Conservation (phyloP, 2,329 filamentous ascomycete genomes). For the Ophiostoma triangulosporum region DNA sequence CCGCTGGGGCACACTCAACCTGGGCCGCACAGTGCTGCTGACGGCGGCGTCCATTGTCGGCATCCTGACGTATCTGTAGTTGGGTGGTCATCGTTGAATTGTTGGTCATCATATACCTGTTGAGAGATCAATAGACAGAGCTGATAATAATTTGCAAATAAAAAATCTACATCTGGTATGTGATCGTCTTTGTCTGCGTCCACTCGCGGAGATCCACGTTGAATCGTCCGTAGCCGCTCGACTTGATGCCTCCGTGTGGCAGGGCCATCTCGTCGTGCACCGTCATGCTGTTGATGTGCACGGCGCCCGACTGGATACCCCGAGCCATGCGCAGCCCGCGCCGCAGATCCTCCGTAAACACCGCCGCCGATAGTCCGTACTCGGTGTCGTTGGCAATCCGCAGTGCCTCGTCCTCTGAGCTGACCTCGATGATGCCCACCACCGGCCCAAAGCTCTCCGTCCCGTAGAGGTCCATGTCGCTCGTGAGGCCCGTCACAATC, state of each 20-base stretch:
- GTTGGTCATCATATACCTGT: constrained; percentile 18
- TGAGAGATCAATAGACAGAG: constrained; percentile 7
- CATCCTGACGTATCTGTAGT: constrained; percentile 6
- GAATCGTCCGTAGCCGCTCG: constrained; percentile 51
- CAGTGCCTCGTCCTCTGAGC: constrained; percentile 59
- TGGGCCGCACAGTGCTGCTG: constrained; percentile 21
- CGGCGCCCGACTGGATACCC: constrained; percentile 51
- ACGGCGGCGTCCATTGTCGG: constrained; percentile 3
- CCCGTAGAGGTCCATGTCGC: constrained; percentile 61
- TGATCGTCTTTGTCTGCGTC: constrained; percentile 50
- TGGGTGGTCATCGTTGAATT: background rate
- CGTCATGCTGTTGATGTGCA: constrained; percentile 54
- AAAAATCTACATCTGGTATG: constrained; percentile 22
- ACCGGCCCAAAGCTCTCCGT: constrained; percentile 68
- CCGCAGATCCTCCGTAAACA: constrained; percentile 59
- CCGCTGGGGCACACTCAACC: constrained; percentile 39
- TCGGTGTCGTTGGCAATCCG: constrained; percentile 68
- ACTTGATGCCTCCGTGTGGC: constrained; percentile 55
- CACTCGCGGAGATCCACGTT: constrained; percentile 45
- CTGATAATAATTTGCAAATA: background rate
- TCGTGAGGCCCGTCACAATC: constrained; percentile 45
- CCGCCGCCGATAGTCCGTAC: constrained; percentile 57
- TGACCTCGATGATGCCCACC: constrained; percentile 52
- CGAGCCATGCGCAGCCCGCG: constrained; percentile 44
- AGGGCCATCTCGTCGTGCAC: constrained; percentile 50